A percentile compares a stretch with the other conserved stretches of the same genome.
Conservation (phyloP, 768 basidiomycete species). For the Tulasnella sp. region DNA sequence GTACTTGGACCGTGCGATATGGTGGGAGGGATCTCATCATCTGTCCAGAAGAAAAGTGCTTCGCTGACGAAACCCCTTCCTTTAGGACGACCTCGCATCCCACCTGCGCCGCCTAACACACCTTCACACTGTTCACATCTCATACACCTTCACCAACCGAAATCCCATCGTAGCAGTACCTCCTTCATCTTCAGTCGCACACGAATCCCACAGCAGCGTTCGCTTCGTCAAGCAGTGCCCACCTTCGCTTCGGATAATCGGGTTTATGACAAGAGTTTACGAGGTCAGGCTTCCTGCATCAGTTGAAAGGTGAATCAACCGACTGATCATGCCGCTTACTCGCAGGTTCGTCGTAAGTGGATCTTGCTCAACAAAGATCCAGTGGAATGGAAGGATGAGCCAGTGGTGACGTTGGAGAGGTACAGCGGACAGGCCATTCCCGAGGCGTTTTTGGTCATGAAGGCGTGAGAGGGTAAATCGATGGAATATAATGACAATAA, state of each 20-base stretch:
- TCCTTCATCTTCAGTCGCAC: neutral
- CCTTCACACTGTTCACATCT: conserved; percentile 58
- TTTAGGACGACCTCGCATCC: conserved; percentile 37
- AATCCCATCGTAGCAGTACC: conserved; percentile 16
- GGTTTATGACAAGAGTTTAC: conserved; percentile 63
- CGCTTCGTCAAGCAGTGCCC: conserved; percentile 34
- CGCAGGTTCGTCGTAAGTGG: conserved; percentile 36
- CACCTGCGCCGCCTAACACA: conserved; percentile 40
- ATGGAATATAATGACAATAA: neutral
- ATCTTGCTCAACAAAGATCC: conserved; percentile 34
- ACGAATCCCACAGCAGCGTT: conserved; percentile 24
- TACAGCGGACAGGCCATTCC: conserved; percentile 63
- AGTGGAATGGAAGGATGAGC: conserved; percentile 36
- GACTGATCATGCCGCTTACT: neutral
- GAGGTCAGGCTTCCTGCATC: conserved; percentile 40
- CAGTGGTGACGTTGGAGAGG: conserved; percentile 37
- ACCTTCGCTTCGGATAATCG: conserved; percentile 50
- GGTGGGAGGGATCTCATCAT: conserved; percentile 29
- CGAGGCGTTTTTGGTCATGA: conserved; percentile 61
- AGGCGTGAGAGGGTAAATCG: neutral
- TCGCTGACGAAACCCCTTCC: neutral
- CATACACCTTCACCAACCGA: conserved; percentile 27
- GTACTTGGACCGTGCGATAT: conserved; percentile 31
- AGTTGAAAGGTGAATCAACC: neutral
- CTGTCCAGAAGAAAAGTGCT: conserved; percentile 35